These are phyloP conservation scores for Cyberlindnera americana DNA, from an alignment of 805 yeast species.

Conservation along the genomic window DNA sequence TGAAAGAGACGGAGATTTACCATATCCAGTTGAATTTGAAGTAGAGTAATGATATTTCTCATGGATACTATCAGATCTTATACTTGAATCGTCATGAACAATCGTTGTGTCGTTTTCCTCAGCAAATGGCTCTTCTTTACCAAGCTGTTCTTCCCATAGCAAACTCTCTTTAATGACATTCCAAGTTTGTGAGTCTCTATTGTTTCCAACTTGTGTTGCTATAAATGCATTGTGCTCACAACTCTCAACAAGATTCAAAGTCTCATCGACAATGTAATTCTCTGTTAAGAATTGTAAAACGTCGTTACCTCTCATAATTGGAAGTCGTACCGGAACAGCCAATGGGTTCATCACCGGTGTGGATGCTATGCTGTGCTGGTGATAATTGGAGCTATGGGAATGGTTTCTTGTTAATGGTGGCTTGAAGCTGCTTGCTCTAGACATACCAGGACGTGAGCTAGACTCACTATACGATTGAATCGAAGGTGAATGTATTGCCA, in stretches of 20 bases:
- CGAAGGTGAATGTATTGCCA: conserved; percentile 7
- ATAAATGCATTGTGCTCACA: conserved; percentile 55
- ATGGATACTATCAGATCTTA: conserved; percentile 15
- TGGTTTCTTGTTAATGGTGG: conserved; percentile 19
- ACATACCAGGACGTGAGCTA: conserved; percentile 26
- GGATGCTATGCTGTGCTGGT: conserved; percentile 8
- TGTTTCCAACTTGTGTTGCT: conserved; percentile 47
- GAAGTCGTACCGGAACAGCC: conserved; percentile 24
- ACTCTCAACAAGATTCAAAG: conserved; percentile 45
- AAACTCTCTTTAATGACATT: conserved; percentile 49
- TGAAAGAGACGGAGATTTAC: conserved; percentile 26
- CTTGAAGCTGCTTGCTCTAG: conserved; percentile 22
- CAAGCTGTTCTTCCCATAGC: conserved; percentile 29
- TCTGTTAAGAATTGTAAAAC: conserved; percentile 47
- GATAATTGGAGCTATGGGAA: conserved; percentile 15
- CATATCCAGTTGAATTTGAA: conserved; percentile 26
- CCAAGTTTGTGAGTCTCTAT: conserved; percentile 64
- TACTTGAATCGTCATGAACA: conserved; percentile 15
- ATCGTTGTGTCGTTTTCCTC: neutral
- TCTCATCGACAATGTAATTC: conserved; percentile 43
- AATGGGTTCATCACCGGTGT: conserved; percentile 22
- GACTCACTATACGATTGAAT: conserved; percentile 10
- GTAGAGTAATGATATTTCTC: conserved; percentile 26
- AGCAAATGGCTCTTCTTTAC: conserved; percentile 4
- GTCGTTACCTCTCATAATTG: conserved; percentile 21